These are phyloP conservation scores for Sporisorium exsertum DNA, from an alignment of 1,284 basidiomycete genomes.

Conservation along the genomic window DNA sequence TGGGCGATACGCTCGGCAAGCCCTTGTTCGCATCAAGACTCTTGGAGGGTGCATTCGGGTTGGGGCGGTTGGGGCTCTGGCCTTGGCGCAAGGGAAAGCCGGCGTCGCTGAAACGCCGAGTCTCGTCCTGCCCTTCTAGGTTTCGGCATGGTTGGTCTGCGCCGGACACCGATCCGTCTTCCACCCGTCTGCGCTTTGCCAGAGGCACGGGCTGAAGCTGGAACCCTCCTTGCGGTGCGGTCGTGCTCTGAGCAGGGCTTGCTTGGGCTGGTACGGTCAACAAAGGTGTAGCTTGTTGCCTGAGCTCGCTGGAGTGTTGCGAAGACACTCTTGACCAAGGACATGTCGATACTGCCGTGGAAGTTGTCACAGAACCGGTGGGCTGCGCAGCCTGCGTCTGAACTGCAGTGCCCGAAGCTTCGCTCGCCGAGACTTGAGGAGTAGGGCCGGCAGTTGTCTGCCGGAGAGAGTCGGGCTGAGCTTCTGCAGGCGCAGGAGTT, in stretches of 20 bases:
- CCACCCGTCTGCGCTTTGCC: conserved; percentile 32
- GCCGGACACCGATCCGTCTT: conserved; percentile 6
- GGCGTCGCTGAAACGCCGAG: conserved; percentile 24
- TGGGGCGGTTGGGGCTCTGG: not conserved
- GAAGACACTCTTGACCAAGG: conserved; percentile 18
- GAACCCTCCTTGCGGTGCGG: conserved; percentile 11
- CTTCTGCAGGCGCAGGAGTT: not conserved
- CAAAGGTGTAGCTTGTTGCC: conserved; percentile 1
- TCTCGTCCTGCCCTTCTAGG: conserved; percentile 5
- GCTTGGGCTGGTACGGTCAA: not conserved
- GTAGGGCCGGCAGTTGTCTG: not conserved
- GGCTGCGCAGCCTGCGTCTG: not conserved
- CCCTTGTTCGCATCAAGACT: not conserved
- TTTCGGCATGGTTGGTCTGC: not conserved
- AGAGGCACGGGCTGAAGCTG: conserved; percentile 37
- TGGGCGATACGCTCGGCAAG: not conserved
- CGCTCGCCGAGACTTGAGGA: not conserved
- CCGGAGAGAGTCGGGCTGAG: not conserved
- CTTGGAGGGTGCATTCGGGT: too few species aligned
- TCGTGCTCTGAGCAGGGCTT: not conserved
- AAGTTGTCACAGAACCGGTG: not conserved
- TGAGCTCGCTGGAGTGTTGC: conserved; percentile 3
- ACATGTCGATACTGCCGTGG: conserved; percentile 1
- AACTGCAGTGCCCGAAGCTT: not conserved
- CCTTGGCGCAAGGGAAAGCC: conserved; percentile 8